Evolutionary conservation across 2,329 filamentous ascomycete species (phyloP).

Genomic region (Berkeleyomyces basicola): DNA sequence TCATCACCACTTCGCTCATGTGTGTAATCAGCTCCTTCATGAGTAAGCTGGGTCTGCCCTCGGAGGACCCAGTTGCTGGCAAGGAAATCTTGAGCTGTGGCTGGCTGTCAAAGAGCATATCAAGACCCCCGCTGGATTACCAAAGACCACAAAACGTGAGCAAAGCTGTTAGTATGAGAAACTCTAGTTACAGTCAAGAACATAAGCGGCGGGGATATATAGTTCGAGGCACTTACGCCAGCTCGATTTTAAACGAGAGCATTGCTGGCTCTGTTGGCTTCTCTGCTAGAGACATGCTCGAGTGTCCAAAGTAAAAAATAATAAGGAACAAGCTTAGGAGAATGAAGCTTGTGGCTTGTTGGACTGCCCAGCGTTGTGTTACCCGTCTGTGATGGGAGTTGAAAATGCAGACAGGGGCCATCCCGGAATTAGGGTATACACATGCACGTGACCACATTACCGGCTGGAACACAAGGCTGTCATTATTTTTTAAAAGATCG

Average conservation of each 20-base stretch:
- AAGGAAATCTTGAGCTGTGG: constrained; percentile 55
- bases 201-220: background rate
- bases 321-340: background rate
- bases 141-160: background rate
- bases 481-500: background rate
- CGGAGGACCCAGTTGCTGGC: constrained; percentile 42
- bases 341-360: background rate
- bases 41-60: constrained; percentile 31
- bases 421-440: background rate
- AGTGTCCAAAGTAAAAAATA: background rate
- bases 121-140: constrained; percentile 59
- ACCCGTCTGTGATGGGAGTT: background rate
- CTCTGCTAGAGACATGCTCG: background rate
- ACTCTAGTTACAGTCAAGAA: background rate
- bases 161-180: background rate
- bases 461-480: background rate
- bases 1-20: constrained; percentile 70
- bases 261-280: constrained; percentile 16
- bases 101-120: constrained; percentile 81
- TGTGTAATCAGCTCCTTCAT: constrained; percentile 63
- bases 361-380: background rate
- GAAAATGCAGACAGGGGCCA: background rate
- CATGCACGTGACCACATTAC: background rate
- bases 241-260: constrained; percentile 54
- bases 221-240: constrained; percentile 30